Base-by-base conservation (phyloP, 2,329 filamentous ascomycete species). In the Xylaria sp. region DNA sequence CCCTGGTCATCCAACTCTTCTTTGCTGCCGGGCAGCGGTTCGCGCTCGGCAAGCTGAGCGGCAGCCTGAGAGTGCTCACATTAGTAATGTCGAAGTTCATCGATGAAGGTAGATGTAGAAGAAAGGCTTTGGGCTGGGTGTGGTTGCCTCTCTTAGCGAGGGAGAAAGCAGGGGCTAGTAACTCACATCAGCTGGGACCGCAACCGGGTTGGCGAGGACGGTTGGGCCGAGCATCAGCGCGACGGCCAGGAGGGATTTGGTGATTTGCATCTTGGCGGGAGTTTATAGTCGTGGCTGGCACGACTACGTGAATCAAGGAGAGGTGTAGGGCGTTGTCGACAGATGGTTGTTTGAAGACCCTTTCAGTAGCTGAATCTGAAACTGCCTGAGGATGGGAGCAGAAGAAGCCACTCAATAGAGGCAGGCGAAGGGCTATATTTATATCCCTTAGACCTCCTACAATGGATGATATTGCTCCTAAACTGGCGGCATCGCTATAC, bases 241-340 rank as follows among this genome's bases (percentile, higher is more conserved):
- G n/a, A 64, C 71, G 32, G 75, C 74, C 24, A 76, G 42, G 34
- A 76, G 68, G 11, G 72, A 71, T 24, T 76, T 75, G 45, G 69
- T 67, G 56, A 76, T 34, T 60, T 75, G 72, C 75, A 76, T 76
- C 6, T 42, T 69, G 51, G 55, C 8, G 14, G 53, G 47, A 27
- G 7, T 12, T 64, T 19, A 36, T 36, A n/a, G 39, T 65, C 24
- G 19, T 27, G 47, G 36, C n/a, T 47, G 39, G 39, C 30, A 51
- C 2, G 39, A 42, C 39, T 27, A 50, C 2, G 32, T 45, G 4
- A 34, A 61, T 56, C n/a, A 11, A 5, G 21, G 19, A 27, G 50
- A 42, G 7, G 12, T 34, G 9, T 34, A 14, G 42, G 19, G 21
- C 27, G 27, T 42, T 9, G 11, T 30, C 19, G 27, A 21, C 30